These are phyloP conservation scores for Paracorniculantispora psalliotae DNA, from an alignment of 2,329 filamentous ascomycete genomes.

Conservation along the genomic window DNA sequence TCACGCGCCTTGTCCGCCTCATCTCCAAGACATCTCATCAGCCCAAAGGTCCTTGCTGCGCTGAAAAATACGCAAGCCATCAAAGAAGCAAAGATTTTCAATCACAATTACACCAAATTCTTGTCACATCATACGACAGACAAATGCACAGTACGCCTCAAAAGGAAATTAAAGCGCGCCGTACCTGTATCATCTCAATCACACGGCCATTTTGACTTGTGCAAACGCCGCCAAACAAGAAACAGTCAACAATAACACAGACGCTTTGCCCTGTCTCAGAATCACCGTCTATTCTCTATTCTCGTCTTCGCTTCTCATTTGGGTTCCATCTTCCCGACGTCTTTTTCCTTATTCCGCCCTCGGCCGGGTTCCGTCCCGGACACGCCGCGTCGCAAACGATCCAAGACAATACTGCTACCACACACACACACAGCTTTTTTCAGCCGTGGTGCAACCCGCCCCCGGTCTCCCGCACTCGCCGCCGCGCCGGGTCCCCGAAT, in stretches of 20 bases:
- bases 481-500: neutral
- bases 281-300: neutral
- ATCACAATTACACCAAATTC: neutral
- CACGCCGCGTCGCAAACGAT: neutral
- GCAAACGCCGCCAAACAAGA: neutral
- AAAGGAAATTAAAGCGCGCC: neutral
- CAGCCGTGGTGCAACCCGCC: neutral
- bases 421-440: neutral
- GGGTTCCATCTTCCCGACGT: neutral
- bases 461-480: neutral
- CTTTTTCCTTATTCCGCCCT: neutral
- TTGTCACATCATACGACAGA: neutral
- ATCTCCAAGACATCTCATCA: slow-evolving; percentile 8
- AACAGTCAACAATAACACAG: neutral
- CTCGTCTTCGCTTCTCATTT: neutral
- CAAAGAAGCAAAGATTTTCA: neutral
- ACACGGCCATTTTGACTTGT: neutral
- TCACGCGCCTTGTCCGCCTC: neutral
- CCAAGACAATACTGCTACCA: neutral
- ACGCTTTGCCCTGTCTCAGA: neutral
- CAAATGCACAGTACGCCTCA: no score
- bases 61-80: neutral
- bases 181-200: neutral
- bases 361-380: slow-evolving; percentile 1
- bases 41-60: neutral